Evolutionary conservation across 1,284 basidiomycete species (phyloP), one percentile per base, ranked within the genome.

Genomic region (Sporisorium exsertum): DNA sequence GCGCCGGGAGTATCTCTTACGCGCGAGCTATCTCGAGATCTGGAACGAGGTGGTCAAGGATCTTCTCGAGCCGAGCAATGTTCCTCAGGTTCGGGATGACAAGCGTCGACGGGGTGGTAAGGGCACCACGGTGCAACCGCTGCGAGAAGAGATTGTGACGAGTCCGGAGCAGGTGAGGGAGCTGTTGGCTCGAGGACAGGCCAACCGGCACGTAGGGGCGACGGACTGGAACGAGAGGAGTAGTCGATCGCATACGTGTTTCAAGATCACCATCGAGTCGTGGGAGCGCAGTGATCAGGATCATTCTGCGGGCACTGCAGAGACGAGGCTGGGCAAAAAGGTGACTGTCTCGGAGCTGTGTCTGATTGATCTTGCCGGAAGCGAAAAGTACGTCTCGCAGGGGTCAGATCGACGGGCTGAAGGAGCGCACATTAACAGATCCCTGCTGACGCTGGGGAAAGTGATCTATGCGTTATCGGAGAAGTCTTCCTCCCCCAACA

Each of bases 201-300:
- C 91, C 1, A 93, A 95, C 81, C 88, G 96, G 45, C 89, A 95
- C 75, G 95, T 95, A 4, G 95, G 95, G 0, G 93, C 91, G 75
- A 99, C 96, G 16, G 96, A 99, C 85, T 99, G 95, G 94, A 99
- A 99, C 85, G 93, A 95, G 81, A 87, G 95, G 47, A 94, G 93
- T 87, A 94, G 93, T 79, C 89, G 96, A 24, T 94, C 92, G 87
- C 96, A 98, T 86, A 94, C 93, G 70, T 88, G 89, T 13, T 89
- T 90, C 78, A 87, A 88, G 10, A 87, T 90, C 56, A 87, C 88
- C 22, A 85, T 86, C 64, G 76, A 79, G 61, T 71, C 70, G 27
- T 81, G 80, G 67, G 64, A 72, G 15, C 62, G 78, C 18, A 60
- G 78, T 27, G 65, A 65, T 29, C 57, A 51, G 16, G 46, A 46